Base-by-base conservation (phyloP, 225 moss, liverwort and hornwort species). In the Physcomitrellopsis africana region DNA sequence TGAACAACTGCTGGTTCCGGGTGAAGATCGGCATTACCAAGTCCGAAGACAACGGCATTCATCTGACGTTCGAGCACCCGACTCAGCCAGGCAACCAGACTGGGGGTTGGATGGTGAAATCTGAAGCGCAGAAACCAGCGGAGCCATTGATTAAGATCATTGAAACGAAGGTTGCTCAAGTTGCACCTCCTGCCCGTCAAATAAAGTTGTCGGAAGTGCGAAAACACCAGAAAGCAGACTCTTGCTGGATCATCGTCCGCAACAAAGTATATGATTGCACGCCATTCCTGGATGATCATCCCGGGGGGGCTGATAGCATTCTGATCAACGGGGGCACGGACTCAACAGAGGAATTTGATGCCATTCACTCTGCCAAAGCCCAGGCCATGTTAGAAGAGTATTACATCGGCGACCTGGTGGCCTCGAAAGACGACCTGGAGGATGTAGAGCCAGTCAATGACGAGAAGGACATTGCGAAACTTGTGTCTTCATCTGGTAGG, bases 1-100 rank as follows among this genome's bases (percentile, higher is more conserved):
- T 99, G 97, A 99, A 99, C 76, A 99, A 99, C 49, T 93, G 93
- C 58, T 99, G 97, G 97, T 99, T 92, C 60, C 83, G 92, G 67
- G 91, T 93, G 79, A 93, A 84, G 67, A 71, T 86, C 0, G 77
- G 63, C 9, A 69, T 87, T 1, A 84, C 47, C 44, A 99, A 88
- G 74, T 87, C 89, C 0, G 67, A 75, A 26, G 76, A 79, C 5
- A 80, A 82, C 10, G 84, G 86, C 17, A 58, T 94, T 3, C 84
- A 83, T 15, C 80, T 99, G 70, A 80, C 81, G 14, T 99, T 94
- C 32, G 92, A 95, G 53, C 95, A 99, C 55, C 97, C 97, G 0
- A 93, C 92, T 0, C 77, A 70, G 32, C 93, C 94, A 0, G 94
- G 94, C 13, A 93, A 94, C 77, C 82, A 75, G 59, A 77, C 87